Evolutionary conservation across 2,329 filamentous ascomycete genomes (phyloP), one percentile per base, ranked within the genome.

Genomic region (Alternaria burnsii): DNA sequence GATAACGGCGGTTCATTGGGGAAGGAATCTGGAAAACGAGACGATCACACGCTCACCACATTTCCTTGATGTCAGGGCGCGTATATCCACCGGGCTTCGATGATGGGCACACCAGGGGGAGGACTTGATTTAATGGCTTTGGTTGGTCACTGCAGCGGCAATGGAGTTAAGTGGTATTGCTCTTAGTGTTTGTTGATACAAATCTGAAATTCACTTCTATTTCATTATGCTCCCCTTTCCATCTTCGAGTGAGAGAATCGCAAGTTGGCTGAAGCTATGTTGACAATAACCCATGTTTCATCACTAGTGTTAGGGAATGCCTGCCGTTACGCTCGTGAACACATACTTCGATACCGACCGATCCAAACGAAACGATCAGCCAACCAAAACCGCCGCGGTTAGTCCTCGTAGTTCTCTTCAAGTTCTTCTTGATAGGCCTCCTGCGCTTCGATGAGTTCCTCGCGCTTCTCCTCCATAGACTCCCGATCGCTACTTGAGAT

Each of bases 401-500:
- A 65, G 52, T 71, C 65, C 38, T 71, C 71, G 38, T 77, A 78
- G 26, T 65, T 66, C 52, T 77, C 75, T 54, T 77, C 64, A n/a
- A 76, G 63, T 63, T 80, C 80, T 70, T 87, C 84, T 48, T 83
- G 76, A 56, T 85, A 85, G 69, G 82, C 82, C 63, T 83, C 76
- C 57, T 84, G 80, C 5, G 83, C 83, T 69, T 88, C 85, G 62
- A 86, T 82, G 4, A 86, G 73, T 55, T 82, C 82, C 72, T 87
- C 80, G 4, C 79, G 71, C 60, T 85, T 84, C 84, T 87, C 67
- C 81, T 86, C 74, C 80, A 85, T 51, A 61, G 71, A 41, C 61
- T 82, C 79, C 54, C 74, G 73, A 34, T 77, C 75, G 57, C 72
- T 76, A 63, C 74, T 76, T 59, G 75, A 77, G 46, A 77, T 76